phyloP scores from a whole-genome alignment of 768 basidiomycete species.

The Agrocybe praecox region DNA sequence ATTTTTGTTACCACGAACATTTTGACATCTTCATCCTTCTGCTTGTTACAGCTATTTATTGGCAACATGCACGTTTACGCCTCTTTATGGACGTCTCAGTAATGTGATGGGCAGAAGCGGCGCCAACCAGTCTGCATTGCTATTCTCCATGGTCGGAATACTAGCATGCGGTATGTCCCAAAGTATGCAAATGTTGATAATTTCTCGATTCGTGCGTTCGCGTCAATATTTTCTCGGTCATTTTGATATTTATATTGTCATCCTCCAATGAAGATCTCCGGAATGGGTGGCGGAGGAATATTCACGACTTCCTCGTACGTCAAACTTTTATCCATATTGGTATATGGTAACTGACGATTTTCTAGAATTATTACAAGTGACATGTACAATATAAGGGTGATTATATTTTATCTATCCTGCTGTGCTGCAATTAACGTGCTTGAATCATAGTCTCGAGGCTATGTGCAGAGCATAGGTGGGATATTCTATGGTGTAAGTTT shows the following conservation, averaged over 20 bases:
- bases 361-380: conserved; percentile 74
- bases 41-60: conserved; percentile 59
- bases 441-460: conserved; percentile 57
- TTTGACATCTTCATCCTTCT: too few species aligned
- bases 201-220: conserved; percentile 68
- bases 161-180: conserved; percentile 66
- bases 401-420: conserved; percentile 16
- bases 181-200: conserved; percentile 72
- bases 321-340: not conserved
- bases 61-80: conserved; percentile 82
- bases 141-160: conserved; percentile 64
- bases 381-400: conserved; percentile 76
- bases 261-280: conserved; percentile 56
- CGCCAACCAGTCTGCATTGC: conserved; percentile 66
- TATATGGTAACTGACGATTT: not conserved
- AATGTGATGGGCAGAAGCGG: conserved; percentile 73
- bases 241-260: not conserved
- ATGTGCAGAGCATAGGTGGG: conserved; percentile 71
- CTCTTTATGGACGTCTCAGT: conserved; percentile 80
- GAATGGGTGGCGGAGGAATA: conserved; percentile 81
- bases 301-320: conserved; percentile 71
- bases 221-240: not conserved
- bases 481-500: conserved; percentile 72
- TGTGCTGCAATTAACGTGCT: not conserved
- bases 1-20: not conserved